Conservation (phyloP, 805 yeast species). For the Suhomyces xylopsoci region DNA sequence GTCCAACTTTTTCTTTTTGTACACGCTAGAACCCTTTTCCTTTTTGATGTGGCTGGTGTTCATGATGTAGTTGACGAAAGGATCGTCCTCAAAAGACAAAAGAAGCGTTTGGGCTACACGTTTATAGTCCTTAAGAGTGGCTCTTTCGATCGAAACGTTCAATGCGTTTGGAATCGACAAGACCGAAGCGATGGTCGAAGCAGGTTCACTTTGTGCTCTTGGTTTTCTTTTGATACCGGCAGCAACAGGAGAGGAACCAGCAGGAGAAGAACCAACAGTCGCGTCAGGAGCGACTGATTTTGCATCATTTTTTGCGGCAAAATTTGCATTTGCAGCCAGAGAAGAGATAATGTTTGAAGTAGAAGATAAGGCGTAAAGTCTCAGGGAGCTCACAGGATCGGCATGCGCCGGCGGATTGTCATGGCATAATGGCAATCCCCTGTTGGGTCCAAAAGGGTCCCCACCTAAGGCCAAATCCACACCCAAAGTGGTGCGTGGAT, state of each 20-base stretch:
- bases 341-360: neutral
- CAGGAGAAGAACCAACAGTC: too few relatives aligned
- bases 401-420: neutral
- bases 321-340: neutral
- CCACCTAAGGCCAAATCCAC: neutral
- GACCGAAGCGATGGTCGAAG: slow-evolving; percentile 3
- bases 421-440: neutral
- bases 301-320: too few relatives aligned
- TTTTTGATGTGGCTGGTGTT: slow-evolving; percentile 27
- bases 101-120: slow-evolving; percentile 54
- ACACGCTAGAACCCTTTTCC: slow-evolving; percentile 29
- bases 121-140: slow-evolving; percentile 45
- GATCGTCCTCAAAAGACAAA: slow-evolving; percentile 53
- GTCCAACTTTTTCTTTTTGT: slow-evolving; percentile 35
- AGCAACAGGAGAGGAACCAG: neutral
- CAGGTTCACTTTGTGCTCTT: slow-evolving; percentile 5
- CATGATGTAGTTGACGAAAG: slow-evolving; percentile 48
- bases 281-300: neutral
- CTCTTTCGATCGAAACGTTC: slow-evolving; percentile 12
- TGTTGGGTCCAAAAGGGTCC: slow-evolving; percentile 1
- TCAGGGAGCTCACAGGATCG: slow-evolving; percentile 19
- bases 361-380: slow-evolving; percentile 13
- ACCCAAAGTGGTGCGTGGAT: slow-evolving; percentile 1
- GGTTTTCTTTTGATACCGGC: neutral
- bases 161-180: slow-evolving; percentile 12